Evolutionary conservation across 352 stramenopile genomes (phyloP), one percentile per base, ranked within the genome.

Genomic region (Phytophthora multivora): DNA sequence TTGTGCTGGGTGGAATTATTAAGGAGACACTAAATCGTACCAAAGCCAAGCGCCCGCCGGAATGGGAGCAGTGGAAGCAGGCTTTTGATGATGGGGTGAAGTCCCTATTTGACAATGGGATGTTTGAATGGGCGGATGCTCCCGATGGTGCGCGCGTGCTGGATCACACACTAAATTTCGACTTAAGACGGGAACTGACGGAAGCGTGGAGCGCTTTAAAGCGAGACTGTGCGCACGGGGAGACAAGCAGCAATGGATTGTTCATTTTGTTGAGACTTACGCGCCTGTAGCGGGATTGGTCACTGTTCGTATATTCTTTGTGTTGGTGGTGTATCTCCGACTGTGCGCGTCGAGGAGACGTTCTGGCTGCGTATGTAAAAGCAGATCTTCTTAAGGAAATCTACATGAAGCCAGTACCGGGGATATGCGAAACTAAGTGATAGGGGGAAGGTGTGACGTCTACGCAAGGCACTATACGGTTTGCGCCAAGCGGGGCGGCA

Each of bases 391-490:
- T 1, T 1, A 41, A 53, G 30, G 21, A 10, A 11, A 18, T 61
- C 0, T 47, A 61, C 42, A 31, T 53, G 15, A 5, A 15, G 5
- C 42, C 6, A 3, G 53, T 40, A 3, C 19, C 12, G 2, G 42
- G 43, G n/a, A 6, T 63, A 21, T 18, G 43, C 5, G 1, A 11
- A 42, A 12, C 13, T 23, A 13, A 8, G 9, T 16, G 13, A 62
- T 1, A 12, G 41, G 19, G 1, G n/a, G 2, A 55, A 49, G 7
- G 45, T 63, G 2, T 49, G 54, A 16, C 30, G n/a, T 7, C 43
- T 63, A 12, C 5, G 35, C 0, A 54, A 62, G 8, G 35, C 43
- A 5, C n/a, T 61, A 1, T 61, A 61, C 23, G 42, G 41, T 1
- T n/a, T 61, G 4, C n/a, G n/a, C n/a, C n/a, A n/a, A n/a, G n/a